phyloP scores from a whole-genome alignment of 768 basidiomycete genomes.

The Candolleomyces aberdarensis region DNA sequence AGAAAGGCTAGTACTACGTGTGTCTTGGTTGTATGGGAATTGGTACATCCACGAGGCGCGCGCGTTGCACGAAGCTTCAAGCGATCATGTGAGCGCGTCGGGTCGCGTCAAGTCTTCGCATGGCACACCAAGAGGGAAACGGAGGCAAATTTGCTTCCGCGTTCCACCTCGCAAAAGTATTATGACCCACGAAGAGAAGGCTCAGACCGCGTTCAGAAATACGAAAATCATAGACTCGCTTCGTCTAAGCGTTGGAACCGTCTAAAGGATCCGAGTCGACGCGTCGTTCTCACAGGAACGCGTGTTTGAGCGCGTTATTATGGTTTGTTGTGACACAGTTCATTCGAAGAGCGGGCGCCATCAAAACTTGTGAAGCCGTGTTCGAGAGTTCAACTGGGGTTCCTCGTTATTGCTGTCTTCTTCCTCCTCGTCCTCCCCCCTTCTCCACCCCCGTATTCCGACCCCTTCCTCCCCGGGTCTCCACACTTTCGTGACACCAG shows the following conservation, averaged over 20 bases:
- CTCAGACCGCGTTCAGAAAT: too few species aligned
- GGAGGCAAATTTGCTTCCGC: too few species aligned
- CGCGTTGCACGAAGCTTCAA: too few species aligned
- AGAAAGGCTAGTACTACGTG: background rate
- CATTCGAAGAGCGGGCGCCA: background rate
- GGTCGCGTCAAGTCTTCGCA: background rate
- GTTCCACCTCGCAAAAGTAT: too few species aligned
- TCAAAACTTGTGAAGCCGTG: slow-evolving; percentile 11
- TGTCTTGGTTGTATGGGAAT: background rate
- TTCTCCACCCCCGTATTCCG: slow-evolving; percentile 14
- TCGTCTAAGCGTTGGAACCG: too few species aligned
- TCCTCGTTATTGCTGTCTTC: slow-evolving; percentile 38
- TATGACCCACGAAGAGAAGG: too few species aligned
- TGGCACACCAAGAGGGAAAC: too few species aligned
- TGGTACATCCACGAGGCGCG: background rate
- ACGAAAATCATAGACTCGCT: too few species aligned
- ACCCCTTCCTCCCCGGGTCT: background rate
- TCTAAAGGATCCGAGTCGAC: background rate
- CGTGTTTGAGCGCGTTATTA: slow-evolving; percentile 32
- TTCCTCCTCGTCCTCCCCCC: slow-evolving; percentile 57
- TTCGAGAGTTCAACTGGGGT: slow-evolving; percentile 31
- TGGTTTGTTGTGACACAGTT: slow-evolving; percentile 30
- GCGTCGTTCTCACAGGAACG: slow-evolving; percentile 29
- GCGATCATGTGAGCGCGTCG: slow-evolving; percentile 4
- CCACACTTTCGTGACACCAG: background rate